Base-by-base conservation (phyloP, 2,329 filamentous ascomycete genomes). In the Aurifilum marmelostoma region DNA sequence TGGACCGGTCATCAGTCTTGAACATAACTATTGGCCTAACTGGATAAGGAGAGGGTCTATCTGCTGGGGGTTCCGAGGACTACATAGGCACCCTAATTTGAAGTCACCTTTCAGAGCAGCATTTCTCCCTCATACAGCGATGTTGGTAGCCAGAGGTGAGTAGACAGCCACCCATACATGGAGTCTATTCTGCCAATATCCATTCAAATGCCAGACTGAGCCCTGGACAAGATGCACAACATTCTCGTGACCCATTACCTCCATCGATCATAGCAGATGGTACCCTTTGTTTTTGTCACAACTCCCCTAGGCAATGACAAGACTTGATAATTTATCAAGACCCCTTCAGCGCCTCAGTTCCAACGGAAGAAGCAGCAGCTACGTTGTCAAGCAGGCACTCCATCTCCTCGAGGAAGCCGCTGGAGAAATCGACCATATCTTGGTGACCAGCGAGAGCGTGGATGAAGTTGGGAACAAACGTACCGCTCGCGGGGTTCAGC, bases 361-460 rank as follows among this genome's bases (percentile, higher is more conserved):
- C n/a, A n/a, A n/a, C 43, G 24, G 21, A 18, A 32, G 14, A 27
- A 11, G 39, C 37, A 32, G 43, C 41, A 18, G 32, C 27, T 18
- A 63, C 65, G 58, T 63, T 63, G 11, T 56, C 59, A n/a, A 68
- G 58, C 24, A 71, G 67, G 47, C 16, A 56, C 43, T 69, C 63
- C 14, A 71, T 56, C 24, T 71, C 60, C 18, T 47, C 29, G 52
- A 71, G 24, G 24, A 69, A 68, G 21, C 37, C 24, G 16, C 14
- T 18, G 43, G 64, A 63, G 18, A 63, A 41, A 12, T 29, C 18
- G 12, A 32, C 39, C 1, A 34, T 32, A 12, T 67, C 56, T 8
- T 67, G 54, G 2, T 54, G 34, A 29, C 50, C 32, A 39, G 41
- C 32, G 37, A 71, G 59, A 16, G 66, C 16, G 24, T 69, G 56